Percentiles rank a stretch among this genome's conserved stretches.
These are phyloP conservation scores for Coriolopsis trogii DNA, from an alignment of 1,284 basidiomycete genomes.

Conservation along the genomic window DNA sequence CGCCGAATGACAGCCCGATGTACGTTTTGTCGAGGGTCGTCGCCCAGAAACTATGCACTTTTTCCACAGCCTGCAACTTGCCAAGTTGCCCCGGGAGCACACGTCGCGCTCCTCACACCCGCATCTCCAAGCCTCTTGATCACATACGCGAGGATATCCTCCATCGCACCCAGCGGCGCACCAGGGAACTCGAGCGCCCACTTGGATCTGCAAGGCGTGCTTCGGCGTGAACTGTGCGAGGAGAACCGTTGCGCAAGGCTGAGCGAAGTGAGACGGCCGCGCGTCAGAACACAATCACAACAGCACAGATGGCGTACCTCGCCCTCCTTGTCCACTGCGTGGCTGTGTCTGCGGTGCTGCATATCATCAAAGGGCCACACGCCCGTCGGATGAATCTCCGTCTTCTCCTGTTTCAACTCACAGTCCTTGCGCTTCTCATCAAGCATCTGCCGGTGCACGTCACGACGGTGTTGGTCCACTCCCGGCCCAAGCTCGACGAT, in stretches of 20 bases:
- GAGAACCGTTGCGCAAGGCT: constrained; percentile 50
- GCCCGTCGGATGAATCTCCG: constrained; percentile 58
- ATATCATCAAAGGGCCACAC: constrained; percentile 55
- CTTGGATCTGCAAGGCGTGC: constrained; percentile 60
- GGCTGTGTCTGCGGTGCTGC: constrained; percentile 55
- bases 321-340: constrained; percentile 46
- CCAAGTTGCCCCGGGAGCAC: constrained; percentile 47
- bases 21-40: constrained; percentile 51
- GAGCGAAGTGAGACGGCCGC: too few relatives aligned
- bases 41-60: constrained; percentile 40
- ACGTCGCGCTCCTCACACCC: constrained; percentile 48
- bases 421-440: constrained; percentile 51
- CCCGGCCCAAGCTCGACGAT: constrained; percentile 41
- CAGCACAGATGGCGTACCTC: constrained; percentile 32
- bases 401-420: constrained; percentile 47
- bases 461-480: constrained; percentile 42
- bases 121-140: constrained; percentile 47
- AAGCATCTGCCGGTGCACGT: constrained; percentile 38
- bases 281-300: neutral
- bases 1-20: constrained; percentile 43
- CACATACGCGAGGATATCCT: constrained; percentile 50
- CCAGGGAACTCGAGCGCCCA: constrained; percentile 61
- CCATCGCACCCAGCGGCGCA: constrained; percentile 49
- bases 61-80: constrained; percentile 38
- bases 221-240: constrained; percentile 53